Evolutionary conservation across 73 alveolate genomes (phyloP).

Genomic region (Durusdinium trenchii): DNA sequence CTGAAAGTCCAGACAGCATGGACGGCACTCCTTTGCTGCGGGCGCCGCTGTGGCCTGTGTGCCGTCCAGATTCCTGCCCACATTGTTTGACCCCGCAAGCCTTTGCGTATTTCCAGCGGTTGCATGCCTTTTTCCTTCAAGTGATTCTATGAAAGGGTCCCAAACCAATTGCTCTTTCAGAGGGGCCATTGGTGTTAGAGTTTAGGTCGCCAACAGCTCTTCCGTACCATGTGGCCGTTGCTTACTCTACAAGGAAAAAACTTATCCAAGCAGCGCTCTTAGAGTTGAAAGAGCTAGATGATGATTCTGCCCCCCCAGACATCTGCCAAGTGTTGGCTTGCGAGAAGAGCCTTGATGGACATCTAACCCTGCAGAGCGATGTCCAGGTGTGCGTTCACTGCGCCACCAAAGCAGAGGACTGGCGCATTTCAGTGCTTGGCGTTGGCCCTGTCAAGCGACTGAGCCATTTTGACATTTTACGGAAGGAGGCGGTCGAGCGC

Average conservation of each 20-base stretch:
- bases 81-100: not conserved
- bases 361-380: not conserved
- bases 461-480: not conserved
- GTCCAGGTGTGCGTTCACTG: not conserved
- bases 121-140: not conserved
- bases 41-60: no score
- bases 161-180: not conserved
- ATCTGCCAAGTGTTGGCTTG: not conserved
- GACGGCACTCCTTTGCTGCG: no score
- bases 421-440: not conserved
- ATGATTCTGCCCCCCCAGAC: no score
- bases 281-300: not conserved
- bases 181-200: not conserved
- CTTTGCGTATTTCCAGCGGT: not conserved
- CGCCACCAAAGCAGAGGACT: not conserved
- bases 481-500: not conserved
- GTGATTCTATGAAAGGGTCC: conserved; percentile 7
- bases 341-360: conserved; percentile 5
- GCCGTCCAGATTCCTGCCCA: no score
- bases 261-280: conserved; percentile 9
- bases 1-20: not conserved
- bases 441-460: not conserved
- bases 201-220: not conserved
- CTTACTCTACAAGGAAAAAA: conserved; percentile 14
- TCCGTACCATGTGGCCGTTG: not conserved